Evolutionary conservation across 331 rosid species (phyloP).

Genomic region (Rhamnella rubrinervis): DNA sequence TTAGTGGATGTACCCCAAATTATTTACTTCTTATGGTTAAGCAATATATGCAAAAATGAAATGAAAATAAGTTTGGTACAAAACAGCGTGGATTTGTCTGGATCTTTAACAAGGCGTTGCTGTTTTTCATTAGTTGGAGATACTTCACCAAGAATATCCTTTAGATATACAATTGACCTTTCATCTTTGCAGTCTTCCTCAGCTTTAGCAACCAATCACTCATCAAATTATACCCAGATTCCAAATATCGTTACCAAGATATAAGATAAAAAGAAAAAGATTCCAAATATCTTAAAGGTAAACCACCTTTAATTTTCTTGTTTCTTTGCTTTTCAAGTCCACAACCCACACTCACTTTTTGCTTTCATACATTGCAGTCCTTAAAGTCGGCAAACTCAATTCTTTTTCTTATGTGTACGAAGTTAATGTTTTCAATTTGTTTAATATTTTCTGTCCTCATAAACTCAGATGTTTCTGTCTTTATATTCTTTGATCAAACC

Average conservation of each 20-base stretch:
- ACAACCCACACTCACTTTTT: background rate
- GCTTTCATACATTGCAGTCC: background rate
- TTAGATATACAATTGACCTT: background rate
- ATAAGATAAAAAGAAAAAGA: background rate
- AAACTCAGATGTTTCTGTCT: no score
- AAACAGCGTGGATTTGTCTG: no score
- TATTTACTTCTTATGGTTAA: no score
- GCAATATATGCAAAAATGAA: no score
- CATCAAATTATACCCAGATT: background rate
- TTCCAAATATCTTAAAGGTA: background rate
- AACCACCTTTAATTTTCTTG: background rate
- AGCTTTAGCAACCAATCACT: background rate
- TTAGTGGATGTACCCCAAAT: no score
- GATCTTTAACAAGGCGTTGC: no score
- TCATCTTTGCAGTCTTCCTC: background rate
- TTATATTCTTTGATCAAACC: no score
- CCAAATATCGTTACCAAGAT: background rate
- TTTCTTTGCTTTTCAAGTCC: no score
- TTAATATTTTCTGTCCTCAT: no score
- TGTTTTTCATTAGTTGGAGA: background rate
- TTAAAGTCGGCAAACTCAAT: background rate
- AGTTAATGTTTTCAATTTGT: no score
- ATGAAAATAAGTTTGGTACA: no score
- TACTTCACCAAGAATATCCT: background rate
- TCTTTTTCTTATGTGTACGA: no score